These are phyloP conservation scores for Sporothrix brasiliensis DNA, from an alignment of 2,329 filamentous ascomycete species.

Conservation along the genomic window DNA sequence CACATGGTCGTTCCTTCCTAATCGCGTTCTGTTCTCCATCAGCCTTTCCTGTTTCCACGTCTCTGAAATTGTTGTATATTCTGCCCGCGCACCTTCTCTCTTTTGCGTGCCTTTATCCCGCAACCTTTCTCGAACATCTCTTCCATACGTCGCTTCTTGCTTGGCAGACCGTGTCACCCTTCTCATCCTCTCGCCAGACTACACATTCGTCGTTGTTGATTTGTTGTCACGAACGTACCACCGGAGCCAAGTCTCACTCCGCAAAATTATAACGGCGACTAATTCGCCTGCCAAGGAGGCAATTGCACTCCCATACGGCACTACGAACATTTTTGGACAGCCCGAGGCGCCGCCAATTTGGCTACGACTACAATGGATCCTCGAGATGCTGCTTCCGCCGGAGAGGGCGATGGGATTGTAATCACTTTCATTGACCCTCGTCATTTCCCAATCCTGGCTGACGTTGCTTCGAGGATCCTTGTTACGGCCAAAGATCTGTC, in stretches of 20 bases:
- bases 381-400: neutral
- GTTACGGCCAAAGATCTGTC: constrained; percentile 2
- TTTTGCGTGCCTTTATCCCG: too few relatives aligned
- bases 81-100: too few relatives aligned
- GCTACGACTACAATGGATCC: neutral
- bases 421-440: constrained; percentile 17
- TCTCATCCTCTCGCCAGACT: too few relatives aligned
- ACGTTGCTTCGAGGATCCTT: neutral
- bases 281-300: neutral
- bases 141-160: too few relatives aligned
- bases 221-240: too few relatives aligned
- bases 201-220: too few relatives aligned
- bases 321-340: neutral
- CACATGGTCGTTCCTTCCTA: neutral
- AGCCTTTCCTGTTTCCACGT: neutral
- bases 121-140: too few relatives aligned
- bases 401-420: constrained; percentile 1
- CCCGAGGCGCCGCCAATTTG: neutral
- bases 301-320: neutral
- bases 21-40: neutral
- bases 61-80: neutral
- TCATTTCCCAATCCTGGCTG: neutral
- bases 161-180: too few relatives aligned
- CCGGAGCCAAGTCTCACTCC: neutral
- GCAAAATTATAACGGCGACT: neutral